Conservation (phyloP, 768 basidiomycete species). For the Ramaria rubella region DNA sequence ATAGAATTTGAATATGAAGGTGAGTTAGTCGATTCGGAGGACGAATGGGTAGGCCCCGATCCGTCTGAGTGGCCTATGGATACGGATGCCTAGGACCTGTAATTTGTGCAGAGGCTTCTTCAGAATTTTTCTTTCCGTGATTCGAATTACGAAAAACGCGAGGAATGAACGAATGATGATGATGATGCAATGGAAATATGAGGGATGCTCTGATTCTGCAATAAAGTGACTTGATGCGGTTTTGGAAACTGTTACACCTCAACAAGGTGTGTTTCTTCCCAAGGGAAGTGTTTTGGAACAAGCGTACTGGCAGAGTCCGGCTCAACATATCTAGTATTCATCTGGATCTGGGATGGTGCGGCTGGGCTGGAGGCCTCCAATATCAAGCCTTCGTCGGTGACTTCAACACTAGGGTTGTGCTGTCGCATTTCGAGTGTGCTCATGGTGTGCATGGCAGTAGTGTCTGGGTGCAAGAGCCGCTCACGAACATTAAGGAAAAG, state of each 20-base stretch:
- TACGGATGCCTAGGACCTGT: background rate
- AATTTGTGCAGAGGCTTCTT: background rate
- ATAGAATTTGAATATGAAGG: background rate
- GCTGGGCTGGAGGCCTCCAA: background rate
- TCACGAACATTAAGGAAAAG: conserved; percentile 7
- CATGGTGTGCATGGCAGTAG: background rate
- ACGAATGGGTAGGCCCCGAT: background rate
- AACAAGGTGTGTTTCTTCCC: background rate
- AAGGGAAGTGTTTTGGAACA: background rate
- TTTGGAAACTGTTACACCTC: too few species aligned
- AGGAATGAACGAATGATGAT: too few species aligned
- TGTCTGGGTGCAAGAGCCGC: background rate
- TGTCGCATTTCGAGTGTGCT: background rate
- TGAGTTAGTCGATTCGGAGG: background rate
- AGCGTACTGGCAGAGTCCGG: conserved; percentile 1
- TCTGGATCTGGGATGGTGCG: background rate
- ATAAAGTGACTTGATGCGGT: too few species aligned
- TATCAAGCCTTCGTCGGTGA: background rate
- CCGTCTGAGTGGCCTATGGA: background rate
- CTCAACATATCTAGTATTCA: background rate
- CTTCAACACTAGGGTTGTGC: background rate
- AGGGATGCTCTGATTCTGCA: too few species aligned
- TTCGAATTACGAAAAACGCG: too few species aligned
- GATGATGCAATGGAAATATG: too few species aligned
- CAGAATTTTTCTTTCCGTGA: too few species aligned